Evolutionary conservation across 805 yeast species (phyloP).

Genomic region (Maudiozyma barnettii): DNA sequence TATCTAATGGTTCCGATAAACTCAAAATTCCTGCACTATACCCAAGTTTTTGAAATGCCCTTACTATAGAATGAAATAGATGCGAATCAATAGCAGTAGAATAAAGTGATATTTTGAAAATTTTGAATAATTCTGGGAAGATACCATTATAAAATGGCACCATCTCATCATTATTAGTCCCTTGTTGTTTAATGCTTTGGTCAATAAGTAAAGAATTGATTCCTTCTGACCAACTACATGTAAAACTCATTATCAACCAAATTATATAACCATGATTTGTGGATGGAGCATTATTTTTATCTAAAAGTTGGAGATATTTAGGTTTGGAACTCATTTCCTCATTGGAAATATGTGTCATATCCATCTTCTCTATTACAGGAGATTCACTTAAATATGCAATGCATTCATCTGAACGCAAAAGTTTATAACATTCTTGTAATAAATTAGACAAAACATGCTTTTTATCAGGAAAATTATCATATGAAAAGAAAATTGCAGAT

Average conservation of each 20-base stretch:
- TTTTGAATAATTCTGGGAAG: slow-evolving; percentile 34
- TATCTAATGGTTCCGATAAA: slow-evolving; percentile 46
- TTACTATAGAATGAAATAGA: slow-evolving; percentile 52
- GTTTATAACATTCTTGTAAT: slow-evolving; percentile 33
- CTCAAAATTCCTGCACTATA: slow-evolving; percentile 77
- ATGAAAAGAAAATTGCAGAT: slow-evolving; percentile 44
- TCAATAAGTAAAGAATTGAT: slow-evolving; percentile 26
- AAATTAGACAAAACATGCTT: slow-evolving; percentile 54
- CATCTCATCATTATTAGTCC: slow-evolving; percentile 6
- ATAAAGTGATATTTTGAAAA: slow-evolving; percentile 46
- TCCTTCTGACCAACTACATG: slow-evolving; percentile 57
- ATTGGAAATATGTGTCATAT: slow-evolving; percentile 32
- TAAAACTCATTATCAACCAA: slow-evolving; percentile 45
- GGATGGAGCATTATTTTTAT: slow-evolving; percentile 68
- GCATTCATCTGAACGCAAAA: slow-evolving; percentile 27
- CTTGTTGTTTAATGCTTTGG: slow-evolving; percentile 1
- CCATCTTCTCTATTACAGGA: slow-evolving; percentile 26
- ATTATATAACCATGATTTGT: slow-evolving; percentile 54
- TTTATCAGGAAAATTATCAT: slow-evolving; percentile 49
- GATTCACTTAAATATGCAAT: slow-evolving; percentile 28
- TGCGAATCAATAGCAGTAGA: slow-evolving; percentile 59
- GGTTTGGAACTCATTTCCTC: slow-evolving; percentile 41
- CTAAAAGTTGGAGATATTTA: slow-evolving; percentile 64
- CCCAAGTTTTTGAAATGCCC: slow-evolving; percentile 71
- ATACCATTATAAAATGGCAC: slow-evolving; percentile 27